Evolutionary conservation across 208 protist genomes (phyloP), one percentile per base, ranked within the genome.

Genomic region (Blastocrithidia nonstop): DNA sequence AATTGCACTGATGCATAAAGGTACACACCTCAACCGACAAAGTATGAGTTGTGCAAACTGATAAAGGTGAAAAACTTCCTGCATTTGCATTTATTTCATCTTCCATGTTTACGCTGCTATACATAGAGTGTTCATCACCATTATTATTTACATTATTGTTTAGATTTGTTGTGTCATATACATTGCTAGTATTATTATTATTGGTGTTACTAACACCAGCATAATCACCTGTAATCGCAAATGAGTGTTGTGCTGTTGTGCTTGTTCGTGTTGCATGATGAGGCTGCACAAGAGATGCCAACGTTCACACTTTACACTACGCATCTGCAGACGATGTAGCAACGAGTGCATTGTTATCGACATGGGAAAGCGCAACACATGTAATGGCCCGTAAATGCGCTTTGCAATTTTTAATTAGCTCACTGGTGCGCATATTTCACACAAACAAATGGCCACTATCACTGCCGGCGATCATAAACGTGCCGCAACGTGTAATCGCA

Each of bases 241-340:
- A n/a, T n/a, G n/a, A n/a, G n/a, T n/a, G n/a, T n/a, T n/a, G n/a
- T n/a, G n/a, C n/a, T n/a, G n/a, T n/a, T n/a, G n/a, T n/a, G n/a
- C n/a, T n/a, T n/a, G n/a, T n/a, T n/a, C n/a, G n/a, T n/a, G n/a
- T n/a, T n/a, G n/a, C n/a, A n/a, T n/a, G n/a, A n/a, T n/a, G n/a
- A n/a, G n/a, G n/a, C n/a, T n/a, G n/a, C 57, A 40, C 58, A 57
- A 81, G 50, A 0, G 60, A 26, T 3, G 64, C 47, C 1, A 85
- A 35, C 6, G 28, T 50, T 78, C 82, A 91, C 28, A 84, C 71
- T 41, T 81, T 79, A 47, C 73, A 85, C 9, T 74, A 49, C 0
- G 71, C 77, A 50, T 92, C 82, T 13, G 83, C 72, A 0, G 77
- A 88, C 7, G 66, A 66, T 6, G 82, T 80, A 17, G 62, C 61